A percentile compares a stretch with the other conserved stretches of the same genome.
Conservation (phyloP, 2,329 filamentous ascomycete genomes). For the Fusarium sp. region DNA sequence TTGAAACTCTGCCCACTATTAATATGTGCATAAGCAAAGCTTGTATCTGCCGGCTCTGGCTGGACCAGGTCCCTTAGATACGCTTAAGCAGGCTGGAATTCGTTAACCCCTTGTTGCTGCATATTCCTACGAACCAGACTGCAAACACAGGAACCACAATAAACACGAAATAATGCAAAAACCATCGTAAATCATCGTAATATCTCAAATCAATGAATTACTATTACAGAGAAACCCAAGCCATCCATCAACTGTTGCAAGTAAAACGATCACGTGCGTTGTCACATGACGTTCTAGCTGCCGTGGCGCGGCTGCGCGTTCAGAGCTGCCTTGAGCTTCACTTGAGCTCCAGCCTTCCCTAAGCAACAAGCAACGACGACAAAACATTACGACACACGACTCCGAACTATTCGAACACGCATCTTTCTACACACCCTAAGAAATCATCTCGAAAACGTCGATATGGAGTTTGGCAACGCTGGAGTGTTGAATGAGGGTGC, state of each 20-base stretch:
- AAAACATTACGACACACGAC: conserved; percentile 39
- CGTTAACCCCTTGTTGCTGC: background rate
- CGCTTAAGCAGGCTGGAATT: background rate
- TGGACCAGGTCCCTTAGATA: conserved; percentile 34
- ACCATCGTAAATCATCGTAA: background rate
- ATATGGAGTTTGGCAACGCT: conserved; percentile 72
- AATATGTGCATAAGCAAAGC: conserved; percentile 17
- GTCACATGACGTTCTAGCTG: conserved; percentile 29
- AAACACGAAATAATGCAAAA: background rate
- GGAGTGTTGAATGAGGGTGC: conserved; percentile 73
- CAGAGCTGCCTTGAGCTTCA: conserved; percentile 60
- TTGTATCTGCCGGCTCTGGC: conserved; percentile 33
- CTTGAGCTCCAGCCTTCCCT: conserved; percentile 52
- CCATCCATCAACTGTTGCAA: background rate
- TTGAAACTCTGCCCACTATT: conserved; percentile 7
- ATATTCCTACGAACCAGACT: background rate
- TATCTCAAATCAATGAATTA: background rate
- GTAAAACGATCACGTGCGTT: conserved; percentile 29
- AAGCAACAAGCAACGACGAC: conserved; percentile 43
- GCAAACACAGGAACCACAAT: too few species aligned
- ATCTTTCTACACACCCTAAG: background rate
- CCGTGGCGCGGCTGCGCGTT: conserved; percentile 55
- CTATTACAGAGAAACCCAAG: background rate
- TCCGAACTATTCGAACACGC: conserved; percentile 12
- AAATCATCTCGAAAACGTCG: conserved; percentile 15